Percentiles rank a stretch among this genome's conserved stretches.
These are phyloP conservation scores for Fusarium sp. DNA, from an alignment of 2,329 filamentous ascomycete species.

Conservation along the genomic window DNA sequence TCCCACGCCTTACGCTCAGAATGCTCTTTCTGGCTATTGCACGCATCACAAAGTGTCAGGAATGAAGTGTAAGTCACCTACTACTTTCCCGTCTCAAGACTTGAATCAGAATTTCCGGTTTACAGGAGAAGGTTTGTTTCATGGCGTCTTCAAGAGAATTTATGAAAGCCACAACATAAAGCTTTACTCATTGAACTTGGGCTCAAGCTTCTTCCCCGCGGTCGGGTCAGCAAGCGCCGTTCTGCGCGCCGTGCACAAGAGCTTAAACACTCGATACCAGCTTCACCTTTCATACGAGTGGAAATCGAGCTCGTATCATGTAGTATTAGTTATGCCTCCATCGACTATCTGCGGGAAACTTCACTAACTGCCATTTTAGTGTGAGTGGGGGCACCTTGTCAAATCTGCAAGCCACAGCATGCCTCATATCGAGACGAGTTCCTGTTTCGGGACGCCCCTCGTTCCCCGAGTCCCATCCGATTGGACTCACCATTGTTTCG, in stretches of 20 bases:
- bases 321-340: conserved; percentile 15
- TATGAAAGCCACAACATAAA: conserved; percentile 5
- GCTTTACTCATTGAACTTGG: conserved; percentile 19
- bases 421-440: conserved; percentile 44
- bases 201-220: conserved; percentile 24
- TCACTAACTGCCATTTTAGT: conserved; percentile 29
- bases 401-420: conserved; percentile 44
- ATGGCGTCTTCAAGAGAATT: not conserved
- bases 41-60: not conserved
- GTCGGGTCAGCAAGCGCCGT: conserved; percentile 24
- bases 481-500: conserved; percentile 29
- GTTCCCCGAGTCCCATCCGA: conserved; percentile 25
- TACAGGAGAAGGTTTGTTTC: not conserved
- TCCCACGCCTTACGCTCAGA: conserved; percentile 12
- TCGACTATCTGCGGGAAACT: conserved; percentile 29
- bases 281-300: conserved; percentile 30
- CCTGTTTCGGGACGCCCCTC: conserved; percentile 42
- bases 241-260: conserved; percentile 39
- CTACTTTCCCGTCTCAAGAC: not conserved
- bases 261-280: conserved; percentile 29
- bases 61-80: not conserved
- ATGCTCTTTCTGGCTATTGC: conserved; percentile 9
- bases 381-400: conserved; percentile 30
- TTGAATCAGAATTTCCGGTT: not conserved
- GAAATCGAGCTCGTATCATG: conserved; percentile 34